Conservation (phyloP, 1,284 basidiomycete genomes). For the Pseudozyma pruni region DNA sequence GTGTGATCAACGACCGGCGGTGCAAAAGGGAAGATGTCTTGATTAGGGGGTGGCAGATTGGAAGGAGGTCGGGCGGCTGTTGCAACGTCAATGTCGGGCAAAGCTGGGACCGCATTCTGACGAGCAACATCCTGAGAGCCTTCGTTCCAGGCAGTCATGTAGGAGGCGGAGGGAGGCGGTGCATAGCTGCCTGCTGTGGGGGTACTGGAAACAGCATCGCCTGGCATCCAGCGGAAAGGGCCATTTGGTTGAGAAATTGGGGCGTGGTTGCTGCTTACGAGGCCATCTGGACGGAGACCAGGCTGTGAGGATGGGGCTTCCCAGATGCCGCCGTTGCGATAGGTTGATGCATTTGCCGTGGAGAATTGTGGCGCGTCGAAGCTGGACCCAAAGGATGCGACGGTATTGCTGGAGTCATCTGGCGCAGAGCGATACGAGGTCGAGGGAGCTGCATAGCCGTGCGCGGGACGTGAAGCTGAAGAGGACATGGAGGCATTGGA, state of each 20-base stretch:
- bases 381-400: background rate
- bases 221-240: slow-evolving; percentile 35
- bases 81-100: slow-evolving; percentile 25
- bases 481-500: slow-evolving; percentile 26
- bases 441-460: slow-evolving; percentile 4
- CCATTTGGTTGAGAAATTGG: background rate
- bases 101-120: slow-evolving; percentile 13
- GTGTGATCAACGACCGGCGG: slow-evolving; percentile 44
- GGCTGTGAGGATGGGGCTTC: slow-evolving; percentile 3
- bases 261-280: background rate
- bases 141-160: slow-evolving; percentile 36
- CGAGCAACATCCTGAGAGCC: slow-evolving; percentile 8
- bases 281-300: slow-evolving; percentile 3
- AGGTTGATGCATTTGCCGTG: slow-evolving; percentile 8
- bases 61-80: slow-evolving; percentile 8
- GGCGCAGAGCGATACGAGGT: slow-evolving; percentile 4
- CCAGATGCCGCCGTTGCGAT: slow-evolving; percentile 25
- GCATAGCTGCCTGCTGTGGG: slow-evolving; percentile 37
- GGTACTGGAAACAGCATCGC: slow-evolving; percentile 7
- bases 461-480: slow-evolving; percentile 8
- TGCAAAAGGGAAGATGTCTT: slow-evolving; percentile 53
- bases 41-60: slow-evolving; percentile 26
- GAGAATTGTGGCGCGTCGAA: slow-evolving; percentile 1
- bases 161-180: slow-evolving; percentile 35
- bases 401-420: background rate